Conservation (phyloP, 2,329 filamentous ascomycete genomes). For the Endocalyx cinctus region DNA sequence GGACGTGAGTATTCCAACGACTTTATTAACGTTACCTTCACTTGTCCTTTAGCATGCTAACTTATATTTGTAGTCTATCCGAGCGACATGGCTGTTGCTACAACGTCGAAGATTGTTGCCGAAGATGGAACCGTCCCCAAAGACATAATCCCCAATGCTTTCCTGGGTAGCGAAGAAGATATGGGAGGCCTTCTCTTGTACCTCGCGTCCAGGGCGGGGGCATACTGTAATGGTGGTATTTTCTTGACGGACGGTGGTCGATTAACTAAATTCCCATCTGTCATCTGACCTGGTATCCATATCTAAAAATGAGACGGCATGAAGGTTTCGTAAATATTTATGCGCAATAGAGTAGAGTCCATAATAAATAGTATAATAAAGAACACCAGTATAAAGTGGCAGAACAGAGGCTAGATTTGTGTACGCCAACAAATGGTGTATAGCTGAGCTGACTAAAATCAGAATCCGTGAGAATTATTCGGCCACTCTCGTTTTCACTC, state of each 20-base stretch:
- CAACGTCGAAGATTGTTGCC: constrained; percentile 46
- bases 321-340: no score
- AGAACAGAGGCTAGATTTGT: no score
- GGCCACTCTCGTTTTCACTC: constrained; percentile 25
- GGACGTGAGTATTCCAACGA: constrained; percentile 43
- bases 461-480: no score
- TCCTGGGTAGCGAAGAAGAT: constrained; percentile 57
- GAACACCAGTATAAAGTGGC: no score
- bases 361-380: no score
- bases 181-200: constrained; percentile 63
- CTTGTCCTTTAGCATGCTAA: not conserved
- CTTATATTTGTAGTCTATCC: constrained; percentile 41
- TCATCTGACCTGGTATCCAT: no score
- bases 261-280: constrained; percentile 50
- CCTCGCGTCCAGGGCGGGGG: constrained; percentile 59
- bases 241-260: constrained; percentile 61
- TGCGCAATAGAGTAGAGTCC: no score
- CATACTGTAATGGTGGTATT: constrained; percentile 61
- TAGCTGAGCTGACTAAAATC: no score
- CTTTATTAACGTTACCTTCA: not conserved
- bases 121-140: constrained; percentile 33
- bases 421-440: no score
- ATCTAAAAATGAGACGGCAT: no score
- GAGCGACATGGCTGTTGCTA: constrained; percentile 61
- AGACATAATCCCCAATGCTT: constrained; percentile 49